phyloP scores from a whole-genome alignment of 306 rosid species.

The Glycine tomentella region DNA sequence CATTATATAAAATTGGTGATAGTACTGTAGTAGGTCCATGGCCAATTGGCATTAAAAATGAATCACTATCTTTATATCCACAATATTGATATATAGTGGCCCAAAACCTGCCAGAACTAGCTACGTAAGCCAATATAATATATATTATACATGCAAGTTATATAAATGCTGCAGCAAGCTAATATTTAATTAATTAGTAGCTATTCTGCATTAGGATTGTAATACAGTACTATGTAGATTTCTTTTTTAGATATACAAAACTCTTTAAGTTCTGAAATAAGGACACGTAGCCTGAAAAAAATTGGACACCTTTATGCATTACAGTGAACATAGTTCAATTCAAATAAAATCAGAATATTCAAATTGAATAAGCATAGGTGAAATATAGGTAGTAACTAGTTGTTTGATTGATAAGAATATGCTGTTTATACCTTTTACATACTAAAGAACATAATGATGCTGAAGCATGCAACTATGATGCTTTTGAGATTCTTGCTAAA shows the following conservation, averaged over 20 bases:
- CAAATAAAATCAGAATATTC: not conserved
- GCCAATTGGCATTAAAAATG: conserved; percentile 30
- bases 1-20: conserved; percentile 37
- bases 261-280: not conserved
- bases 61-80: conserved; percentile 57
- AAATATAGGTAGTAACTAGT: not conserved
- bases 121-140: conserved; percentile 57
- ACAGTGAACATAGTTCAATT: not conserved
- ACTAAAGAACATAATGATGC: conserved; percentile 45
- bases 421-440: conserved; percentile 29
- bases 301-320: not conserved
- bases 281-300: not conserved
- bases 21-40: not conserved
- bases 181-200: not conserved
- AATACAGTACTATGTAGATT: not conserved
- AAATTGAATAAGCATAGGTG: not conserved
- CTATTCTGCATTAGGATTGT: not conserved
- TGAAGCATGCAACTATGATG: conserved; percentile 33
- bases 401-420: not conserved
- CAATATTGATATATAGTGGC: conserved; percentile 52
- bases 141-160: conserved; percentile 40
- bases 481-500: conserved; percentile 47
- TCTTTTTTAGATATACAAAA: not conserved
- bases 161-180: conserved; percentile 25
- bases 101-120: conserved; percentile 55